A percentile compares a stretch with the other conserved stretches of the same genome.
These are phyloP conservation scores for Vachellia collinsii DNA, from an alignment of 306 rosid genomes.

Conservation along the genomic window DNA sequence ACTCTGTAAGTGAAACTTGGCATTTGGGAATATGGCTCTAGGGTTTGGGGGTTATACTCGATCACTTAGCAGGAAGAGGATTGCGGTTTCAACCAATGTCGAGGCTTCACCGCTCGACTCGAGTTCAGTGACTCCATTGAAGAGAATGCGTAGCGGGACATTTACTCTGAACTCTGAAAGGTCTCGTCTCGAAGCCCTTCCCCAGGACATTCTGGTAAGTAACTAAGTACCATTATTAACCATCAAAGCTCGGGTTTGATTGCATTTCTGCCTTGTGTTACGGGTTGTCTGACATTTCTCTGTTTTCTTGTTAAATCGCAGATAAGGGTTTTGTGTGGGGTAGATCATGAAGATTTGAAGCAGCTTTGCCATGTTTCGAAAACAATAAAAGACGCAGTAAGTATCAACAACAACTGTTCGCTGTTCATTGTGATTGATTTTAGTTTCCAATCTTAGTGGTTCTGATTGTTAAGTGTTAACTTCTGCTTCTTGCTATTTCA, in stretches of 20 bases:
- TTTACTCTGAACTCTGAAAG: slow-evolving; percentile 18
- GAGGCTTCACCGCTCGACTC: slow-evolving; percentile 33
- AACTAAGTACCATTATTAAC: slow-evolving; percentile 29
- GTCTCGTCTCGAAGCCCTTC: slow-evolving; percentile 64
- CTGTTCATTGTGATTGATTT: neutral
- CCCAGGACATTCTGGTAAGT: slow-evolving; percentile 77
- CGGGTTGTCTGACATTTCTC: neutral
- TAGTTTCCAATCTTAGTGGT: slow-evolving; percentile 20
- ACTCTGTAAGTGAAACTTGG: slow-evolving; percentile 7
- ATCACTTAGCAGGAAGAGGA: slow-evolving; percentile 62
- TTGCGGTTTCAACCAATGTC: slow-evolving; percentile 43
- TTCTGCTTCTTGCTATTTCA: slow-evolving; percentile 37
- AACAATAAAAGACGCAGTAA: slow-evolving; percentile 63
- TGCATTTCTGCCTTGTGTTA: neutral
- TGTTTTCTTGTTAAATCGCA: slow-evolving; percentile 29
- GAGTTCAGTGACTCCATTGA: slow-evolving; percentile 45
- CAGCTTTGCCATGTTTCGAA: slow-evolving; percentile 71
- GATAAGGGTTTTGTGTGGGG: slow-evolving; percentile 66
- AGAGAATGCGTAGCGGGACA: slow-evolving; percentile 50
- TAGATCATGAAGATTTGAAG: slow-evolving; percentile 73
- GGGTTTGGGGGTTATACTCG: slow-evolving; percentile 52
- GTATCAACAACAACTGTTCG: slow-evolving; percentile 9
- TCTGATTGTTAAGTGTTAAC: neutral
- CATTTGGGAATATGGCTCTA: slow-evolving; percentile 42
- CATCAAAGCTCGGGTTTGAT: slow-evolving; percentile 4